Conservation (phyloP, 139 green algal genomes). For the Nannochloris sp. region DNA sequence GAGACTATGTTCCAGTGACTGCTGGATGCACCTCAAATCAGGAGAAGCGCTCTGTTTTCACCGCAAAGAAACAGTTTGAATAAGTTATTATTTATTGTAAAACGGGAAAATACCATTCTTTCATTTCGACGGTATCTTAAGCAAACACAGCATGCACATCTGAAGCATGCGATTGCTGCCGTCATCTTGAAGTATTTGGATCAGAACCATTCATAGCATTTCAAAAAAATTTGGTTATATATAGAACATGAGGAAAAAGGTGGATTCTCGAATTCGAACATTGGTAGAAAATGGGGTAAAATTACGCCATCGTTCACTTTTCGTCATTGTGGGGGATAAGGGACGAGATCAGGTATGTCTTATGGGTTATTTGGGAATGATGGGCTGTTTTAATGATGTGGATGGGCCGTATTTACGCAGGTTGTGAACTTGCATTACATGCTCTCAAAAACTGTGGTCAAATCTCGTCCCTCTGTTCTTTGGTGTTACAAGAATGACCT, state of each 20-base stretch:
- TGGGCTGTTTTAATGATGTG: not conserved
- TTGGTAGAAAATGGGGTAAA: slow-evolving; percentile 96
- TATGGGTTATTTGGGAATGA: not conserved
- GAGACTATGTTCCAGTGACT: slow-evolving; percentile 1
- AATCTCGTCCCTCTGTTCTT: slow-evolving; percentile 84
- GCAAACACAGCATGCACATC: not conserved
- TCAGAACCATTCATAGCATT: not conserved
- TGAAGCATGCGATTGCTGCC: not conserved
- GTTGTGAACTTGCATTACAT: slow-evolving; percentile 99
- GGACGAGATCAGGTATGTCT: slow-evolving; percentile 68
- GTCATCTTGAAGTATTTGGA: not conserved
- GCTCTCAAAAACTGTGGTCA: slow-evolving; percentile 90
- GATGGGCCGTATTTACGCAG: slow-evolving; percentile 17
- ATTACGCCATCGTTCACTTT: slow-evolving; percentile 73
- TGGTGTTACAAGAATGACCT: slow-evolving; percentile 99
- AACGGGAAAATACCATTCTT: no score
- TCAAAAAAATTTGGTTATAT: not conserved
- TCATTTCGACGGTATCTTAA: no score
- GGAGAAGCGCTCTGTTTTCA: not conserved
- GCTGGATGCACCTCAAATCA: not conserved
- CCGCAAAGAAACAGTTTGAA: no score
- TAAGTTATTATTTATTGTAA: no score
- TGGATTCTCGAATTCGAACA: slow-evolving; percentile 89
- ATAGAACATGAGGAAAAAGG: slow-evolving; percentile 93
- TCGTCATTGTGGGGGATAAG: slow-evolving; percentile 96